Conservation (phyloP, 495 filamentous ascomycete species). For the Neurospora sublineolata region DNA sequence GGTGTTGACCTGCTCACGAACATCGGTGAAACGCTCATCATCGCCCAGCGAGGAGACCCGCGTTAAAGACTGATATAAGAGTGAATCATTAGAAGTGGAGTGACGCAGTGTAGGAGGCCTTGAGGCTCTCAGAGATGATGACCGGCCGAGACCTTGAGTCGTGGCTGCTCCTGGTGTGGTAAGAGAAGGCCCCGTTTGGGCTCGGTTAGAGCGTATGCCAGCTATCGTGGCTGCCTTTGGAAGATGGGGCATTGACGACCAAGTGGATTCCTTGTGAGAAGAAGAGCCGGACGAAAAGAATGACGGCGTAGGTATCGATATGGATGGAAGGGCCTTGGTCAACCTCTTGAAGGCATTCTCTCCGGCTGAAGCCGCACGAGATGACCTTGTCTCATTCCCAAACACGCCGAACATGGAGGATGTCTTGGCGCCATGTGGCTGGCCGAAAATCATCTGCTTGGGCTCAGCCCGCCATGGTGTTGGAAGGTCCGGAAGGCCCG, state of each 20-base stretch:
- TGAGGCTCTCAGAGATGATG: constrained; percentile 2
- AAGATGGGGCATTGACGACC: neutral
- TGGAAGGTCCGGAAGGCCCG: constrained; percentile 22
- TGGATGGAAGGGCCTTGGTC: constrained; percentile 39
- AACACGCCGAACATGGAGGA: constrained; percentile 31
- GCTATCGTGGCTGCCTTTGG: neutral
- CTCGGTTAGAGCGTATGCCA: neutral
- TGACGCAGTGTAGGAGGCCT: constrained; percentile 36
- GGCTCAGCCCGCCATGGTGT: constrained; percentile 43
- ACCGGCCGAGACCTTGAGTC: neutral
- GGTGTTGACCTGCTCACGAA: constrained; percentile 71
- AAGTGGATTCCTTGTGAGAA: constrained; percentile 13
- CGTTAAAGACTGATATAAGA: constrained; percentile 58
- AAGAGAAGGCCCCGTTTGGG: neutral
- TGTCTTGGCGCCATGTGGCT: constrained; percentile 16
- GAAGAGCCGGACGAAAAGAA: constrained; percentile 31
- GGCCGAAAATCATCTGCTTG: constrained; percentile 29
- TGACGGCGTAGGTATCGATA: constrained; percentile 40
- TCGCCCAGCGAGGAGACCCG: constrained; percentile 75
- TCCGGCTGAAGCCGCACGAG: constrained; percentile 30
- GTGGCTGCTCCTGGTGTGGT: neutral
- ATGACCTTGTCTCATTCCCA: constrained; percentile 18
- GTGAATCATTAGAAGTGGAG: constrained; percentile 63
- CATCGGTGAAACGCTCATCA: constrained; percentile 69
- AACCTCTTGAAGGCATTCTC: constrained; percentile 36